Base-by-base conservation (phyloP, 352 stramenopile species). In the Globisporangium radiosum region DNA sequence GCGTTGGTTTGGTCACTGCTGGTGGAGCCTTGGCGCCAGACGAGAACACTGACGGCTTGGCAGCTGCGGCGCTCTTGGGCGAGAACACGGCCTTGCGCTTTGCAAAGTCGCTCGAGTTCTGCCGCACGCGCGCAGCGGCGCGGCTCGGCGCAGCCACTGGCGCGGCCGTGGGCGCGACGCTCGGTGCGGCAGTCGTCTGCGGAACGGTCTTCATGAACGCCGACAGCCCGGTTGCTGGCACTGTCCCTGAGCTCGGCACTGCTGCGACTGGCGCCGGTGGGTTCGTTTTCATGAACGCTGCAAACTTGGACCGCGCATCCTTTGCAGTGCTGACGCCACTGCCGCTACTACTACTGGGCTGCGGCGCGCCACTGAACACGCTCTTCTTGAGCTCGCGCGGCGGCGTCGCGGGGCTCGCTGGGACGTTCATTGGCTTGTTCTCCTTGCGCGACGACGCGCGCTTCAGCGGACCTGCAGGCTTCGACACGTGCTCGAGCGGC, bases 261-360 rank as follows among this genome's bases (percentile, higher is more conserved):
- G 60, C 53, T 45, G 54, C 56, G 55, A 40, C 52, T 61, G 65
- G 52, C 53, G 73, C 50, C 14, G 81, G 75, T 14, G 83, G 81
- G 40, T 89, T 89, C n/a, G 79, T 69, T 50, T 78, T 74, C 78
- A 93, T 87, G 56, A 93, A 93, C 19, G 79, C 79, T 25, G 83
- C 79, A 52, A 93, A 89, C 61, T 93, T 93, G 64, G 87, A 88
- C 48, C 79, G 80, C 8, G 75, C 57, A 15, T 88, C 69, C 2
- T 66, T 66, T 6, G 57, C 45, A 33, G 25, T 33, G 25, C 25
- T 33, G 25, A 33, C 25, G 11, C 36, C 38, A 7, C 65, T n/a
- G 13, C 43, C 19, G 36, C 7, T 14, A 13, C 40, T 44, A 13
- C 40, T 44, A 13, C 7, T 8, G 1, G 40, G 5, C 11, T 64